A percentile compares a stretch with the other conserved stretches of the same genome.
Conservation (phyloP, 164 flowering plant species). For the Sextonia rubra region DNA sequence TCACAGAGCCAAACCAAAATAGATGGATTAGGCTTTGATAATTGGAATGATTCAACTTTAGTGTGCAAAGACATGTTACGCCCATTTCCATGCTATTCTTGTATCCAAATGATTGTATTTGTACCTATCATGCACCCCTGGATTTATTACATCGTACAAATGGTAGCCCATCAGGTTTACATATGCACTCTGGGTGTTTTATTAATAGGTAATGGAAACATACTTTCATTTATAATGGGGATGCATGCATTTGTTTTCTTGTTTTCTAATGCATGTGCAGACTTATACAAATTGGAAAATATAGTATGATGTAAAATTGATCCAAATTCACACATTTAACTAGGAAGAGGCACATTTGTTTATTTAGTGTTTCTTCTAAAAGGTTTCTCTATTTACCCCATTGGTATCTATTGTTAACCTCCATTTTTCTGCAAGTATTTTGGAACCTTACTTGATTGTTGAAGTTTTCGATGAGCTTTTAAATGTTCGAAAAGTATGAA, state of each 20-base stretch:
- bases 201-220: not conserved
- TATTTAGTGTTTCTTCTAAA: not conserved
- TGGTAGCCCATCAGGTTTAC: not conserved
- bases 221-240: not conserved
- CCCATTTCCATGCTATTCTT: not conserved
- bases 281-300: too few relatives aligned
- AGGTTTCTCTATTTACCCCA: not conserved
- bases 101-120: not conserved
- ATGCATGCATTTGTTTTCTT: not conserved
- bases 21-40: too few relatives aligned
- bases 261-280: not conserved
- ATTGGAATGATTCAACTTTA: too few relatives aligned
- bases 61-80: too few relatives aligned
- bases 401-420: not conserved
- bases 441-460: constrained; percentile 51
- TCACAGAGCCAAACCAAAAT: too few relatives aligned
- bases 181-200: not conserved
- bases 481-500: constrained; percentile 95
- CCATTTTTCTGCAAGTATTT: constrained; percentile 42
- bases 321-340: not conserved
- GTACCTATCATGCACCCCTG: not conserved
- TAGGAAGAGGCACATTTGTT: not conserved
- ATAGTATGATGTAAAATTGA: not conserved
- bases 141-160: not conserved
- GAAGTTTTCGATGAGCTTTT: constrained; percentile 90